Evolutionary conservation across 345 rosid species (phyloP).

Genomic region (Raphanus raphanistrum): DNA sequence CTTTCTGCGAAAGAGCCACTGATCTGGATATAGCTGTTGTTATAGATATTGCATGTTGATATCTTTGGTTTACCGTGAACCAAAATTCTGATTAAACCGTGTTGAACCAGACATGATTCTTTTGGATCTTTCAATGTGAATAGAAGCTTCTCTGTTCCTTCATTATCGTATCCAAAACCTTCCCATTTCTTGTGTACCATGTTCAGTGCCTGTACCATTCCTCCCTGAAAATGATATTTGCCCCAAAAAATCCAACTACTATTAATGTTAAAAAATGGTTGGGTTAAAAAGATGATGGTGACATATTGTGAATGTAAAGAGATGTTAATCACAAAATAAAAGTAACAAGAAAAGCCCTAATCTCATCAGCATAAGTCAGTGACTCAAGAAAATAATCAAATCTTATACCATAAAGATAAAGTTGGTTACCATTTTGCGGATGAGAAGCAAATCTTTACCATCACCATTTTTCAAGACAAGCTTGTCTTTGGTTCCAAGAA

Average conservation of each 20-base stretch:
- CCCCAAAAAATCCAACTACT: neutral
- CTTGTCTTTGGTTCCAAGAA: conserved; percentile 61
- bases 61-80: conserved; percentile 37
- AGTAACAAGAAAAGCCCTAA: neutral
- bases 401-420: neutral
- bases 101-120: conserved; percentile 40
- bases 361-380: neutral
- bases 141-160: conserved; percentile 55
- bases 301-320: neutral
- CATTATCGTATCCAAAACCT: conserved; percentile 58
- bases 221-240: conserved; percentile 45
- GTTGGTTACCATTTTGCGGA: conserved; percentile 64
- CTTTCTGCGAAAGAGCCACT: conserved; percentile 62
- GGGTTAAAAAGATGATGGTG: neutral
- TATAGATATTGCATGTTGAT: conserved; percentile 33
- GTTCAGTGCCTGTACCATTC: conserved; percentile 68
- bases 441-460: conserved; percentile 64
- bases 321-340: neutral
- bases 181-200: conserved; percentile 70
- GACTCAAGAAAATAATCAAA: neutral
- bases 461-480: conserved; percentile 49
- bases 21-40: conserved; percentile 51
- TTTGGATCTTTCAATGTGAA: conserved; percentile 68
- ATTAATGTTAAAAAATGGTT: neutral
- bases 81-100: conserved; percentile 46